phyloP scores from a whole-genome alignment of 1,284 basidiomycete species.

The Sporisorium sorghi region DNA sequence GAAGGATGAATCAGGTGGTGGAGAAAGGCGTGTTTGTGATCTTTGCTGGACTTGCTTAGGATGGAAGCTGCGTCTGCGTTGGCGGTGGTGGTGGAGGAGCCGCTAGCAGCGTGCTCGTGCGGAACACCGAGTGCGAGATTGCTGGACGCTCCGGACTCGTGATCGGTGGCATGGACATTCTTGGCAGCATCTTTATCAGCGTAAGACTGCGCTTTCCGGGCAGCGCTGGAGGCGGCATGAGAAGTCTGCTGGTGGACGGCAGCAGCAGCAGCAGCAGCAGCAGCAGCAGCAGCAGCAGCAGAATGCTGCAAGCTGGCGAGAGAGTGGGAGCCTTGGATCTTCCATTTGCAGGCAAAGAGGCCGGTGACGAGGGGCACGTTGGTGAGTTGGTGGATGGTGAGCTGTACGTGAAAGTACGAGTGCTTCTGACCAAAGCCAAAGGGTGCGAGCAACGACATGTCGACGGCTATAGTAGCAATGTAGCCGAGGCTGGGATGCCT shows the following conservation, averaged over 20 bases:
- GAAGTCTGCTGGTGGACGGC: conserved; percentile 36
- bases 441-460: conserved; percentile 59
- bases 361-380: conserved; percentile 81
- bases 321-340: conserved; percentile 75
- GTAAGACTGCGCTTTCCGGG: conserved; percentile 14
- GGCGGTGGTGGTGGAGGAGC: conserved; percentile 6
- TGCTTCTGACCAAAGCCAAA: conserved; percentile 72
- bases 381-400: conserved; percentile 79
- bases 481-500: too few species aligned
- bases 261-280: conserved; percentile 40
- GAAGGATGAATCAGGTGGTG: conserved; percentile 18
- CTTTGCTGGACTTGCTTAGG: conserved; percentile 18
- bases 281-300: conserved; percentile 38
- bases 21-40: conserved; percentile 23
- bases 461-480: background rate
- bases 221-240: conserved; percentile 13
- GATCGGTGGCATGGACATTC: conserved; percentile 32
- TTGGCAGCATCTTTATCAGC: conserved; percentile 21
- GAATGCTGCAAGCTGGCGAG: conserved; percentile 47
- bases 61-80: conserved; percentile 32
- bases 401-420: conserved; percentile 76
- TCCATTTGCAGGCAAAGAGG: conserved; percentile 81
- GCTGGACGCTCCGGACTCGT: conserved; percentile 23
- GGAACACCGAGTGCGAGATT: conserved; percentile 15
- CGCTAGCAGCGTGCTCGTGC: conserved; percentile 14